Evolutionary conservation across 1,139 yeast species (phyloP), one percentile per base, ranked within the genome.

Genomic region (Debaryomyces singareniensis): DNA sequence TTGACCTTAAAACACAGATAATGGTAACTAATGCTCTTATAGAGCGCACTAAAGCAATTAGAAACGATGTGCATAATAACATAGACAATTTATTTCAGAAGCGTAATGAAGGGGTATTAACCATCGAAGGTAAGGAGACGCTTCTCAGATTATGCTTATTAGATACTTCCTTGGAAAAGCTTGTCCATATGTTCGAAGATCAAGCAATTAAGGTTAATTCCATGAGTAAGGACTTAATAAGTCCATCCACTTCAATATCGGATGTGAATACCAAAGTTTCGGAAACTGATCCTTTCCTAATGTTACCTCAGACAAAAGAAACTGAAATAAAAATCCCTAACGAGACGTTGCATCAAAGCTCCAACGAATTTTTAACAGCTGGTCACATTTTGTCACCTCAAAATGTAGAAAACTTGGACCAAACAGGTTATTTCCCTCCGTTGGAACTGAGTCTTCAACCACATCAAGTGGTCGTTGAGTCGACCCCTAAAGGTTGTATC

Each of bases 381-480:
- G 78, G 78, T 3, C 78, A 78, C 3, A 72, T 73, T 31, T 59
- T 74, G 29, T 67, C 76, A 13, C 78, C 74, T 6, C 53, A 51
- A 29, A 48, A 49, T 36, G 44, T 46, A 10, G 50, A 47, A 34
- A 42, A 49, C 4, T 40, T 46, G 34, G 43, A 49, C 35, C 36
- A 45, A 32, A 35, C 41, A 28, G 52, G 57, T 9, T 53, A 44
- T 33, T 55, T 56, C 31, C 51, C 42, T 24, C 44, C 34, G 13
- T 31, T 36, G 9, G 58, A 54, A 12, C 57, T 49, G 26, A 47
- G 51, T 4, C 58, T 70, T 31, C 62, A 66, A 35, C 89, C 89
- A 2, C 91, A 80, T 55, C 73, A 72, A 45, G 84, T 80, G 52
- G 87, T 81, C 3, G 61, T 68, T 21, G 83, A 75, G 29, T 62